phyloP scores from a whole-genome alignment of 2,329 filamentous ascomycete genomes.

The Teratosphaeria epicoccoides region DNA sequence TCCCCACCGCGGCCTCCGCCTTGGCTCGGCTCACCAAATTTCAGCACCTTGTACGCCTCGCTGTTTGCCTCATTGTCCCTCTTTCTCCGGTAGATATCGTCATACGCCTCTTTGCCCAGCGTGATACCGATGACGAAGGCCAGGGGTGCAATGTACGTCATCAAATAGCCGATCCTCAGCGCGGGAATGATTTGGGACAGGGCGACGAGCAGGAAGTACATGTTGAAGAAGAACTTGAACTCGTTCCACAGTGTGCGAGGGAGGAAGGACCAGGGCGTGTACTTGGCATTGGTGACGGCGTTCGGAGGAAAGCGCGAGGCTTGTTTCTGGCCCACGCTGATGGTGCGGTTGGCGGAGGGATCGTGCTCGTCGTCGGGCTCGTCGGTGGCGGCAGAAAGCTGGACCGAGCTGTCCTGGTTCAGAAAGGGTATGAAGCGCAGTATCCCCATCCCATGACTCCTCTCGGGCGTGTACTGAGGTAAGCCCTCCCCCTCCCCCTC shows the following conservation, averaged over 20 bases:
- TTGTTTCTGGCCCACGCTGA: conserved; percentile 67
- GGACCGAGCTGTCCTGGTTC: conserved; percentile 12
- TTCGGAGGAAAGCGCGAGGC: conserved; percentile 74
- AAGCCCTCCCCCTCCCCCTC: conserved; percentile 29
- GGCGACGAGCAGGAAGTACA: conserved; percentile 94
- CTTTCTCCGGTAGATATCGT: conserved; percentile 76
- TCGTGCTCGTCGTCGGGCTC: conserved; percentile 39
- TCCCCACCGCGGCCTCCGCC: conserved; percentile 9
- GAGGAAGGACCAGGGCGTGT: conserved; percentile 87
- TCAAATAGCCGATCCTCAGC: conserved; percentile 84
- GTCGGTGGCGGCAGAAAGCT: conserved; percentile 15
- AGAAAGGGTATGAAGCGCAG: conserved; percentile 19
- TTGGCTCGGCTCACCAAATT: conserved; percentile 47
- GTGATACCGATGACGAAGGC: conserved; percentile 88
- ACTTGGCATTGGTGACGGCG: conserved; percentile 92
- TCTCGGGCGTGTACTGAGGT: neutral
- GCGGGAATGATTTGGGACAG: conserved; percentile 85
- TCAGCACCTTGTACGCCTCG: conserved; percentile 70
- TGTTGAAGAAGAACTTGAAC: conserved; percentile 99
- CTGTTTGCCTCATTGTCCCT: conserved; percentile 92
- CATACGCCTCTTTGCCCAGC: conserved; percentile 87
- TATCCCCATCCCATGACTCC: conserved; percentile 19
- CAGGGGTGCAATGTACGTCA: conserved; percentile 85
- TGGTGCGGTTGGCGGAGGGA: conserved; percentile 59
- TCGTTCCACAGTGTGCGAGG: conserved; percentile 95